A percentile compares a stretch with the other conserved stretches of the same genome.
Evolutionary conservation across 139 green algal genomes (phyloP).

Genomic region (Diplosphaera chodatii): DNA sequence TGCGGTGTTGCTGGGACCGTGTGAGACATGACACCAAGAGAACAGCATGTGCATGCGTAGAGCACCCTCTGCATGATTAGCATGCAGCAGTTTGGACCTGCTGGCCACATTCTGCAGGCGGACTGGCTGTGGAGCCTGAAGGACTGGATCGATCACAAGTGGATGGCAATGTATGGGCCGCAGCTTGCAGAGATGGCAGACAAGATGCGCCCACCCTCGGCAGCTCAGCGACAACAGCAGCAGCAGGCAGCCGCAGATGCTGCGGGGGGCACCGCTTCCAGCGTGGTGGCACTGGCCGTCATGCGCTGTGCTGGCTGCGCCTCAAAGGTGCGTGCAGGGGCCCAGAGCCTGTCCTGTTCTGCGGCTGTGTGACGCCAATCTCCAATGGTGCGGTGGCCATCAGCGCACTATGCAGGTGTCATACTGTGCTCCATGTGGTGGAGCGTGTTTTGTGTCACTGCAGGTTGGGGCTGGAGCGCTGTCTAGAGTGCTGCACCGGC

Average conservation of each 20-base stretch:
- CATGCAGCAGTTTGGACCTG: too few relatives aligned
- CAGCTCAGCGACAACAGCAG: background rate
- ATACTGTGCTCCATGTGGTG: too few relatives aligned
- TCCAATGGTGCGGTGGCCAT: too few relatives aligned
- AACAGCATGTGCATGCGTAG: too few relatives aligned
- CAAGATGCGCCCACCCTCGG: background rate
- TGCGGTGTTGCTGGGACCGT: too few relatives aligned
- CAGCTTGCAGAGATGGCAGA: conserved; percentile 35
- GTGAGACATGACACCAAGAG: too few relatives aligned
- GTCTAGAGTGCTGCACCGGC: conserved; percentile 36
- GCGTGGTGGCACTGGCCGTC: conserved; percentile 31
- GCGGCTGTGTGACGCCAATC: too few relatives aligned
- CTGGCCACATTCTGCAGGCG: too few relatives aligned
- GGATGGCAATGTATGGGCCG: conserved; percentile 73
- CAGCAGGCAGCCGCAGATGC: conserved; percentile 19
- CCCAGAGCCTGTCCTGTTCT: too few relatives aligned
- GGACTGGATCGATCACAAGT: conserved; percentile 84
- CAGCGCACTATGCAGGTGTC: too few relatives aligned
- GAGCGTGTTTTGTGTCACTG: too few relatives aligned
- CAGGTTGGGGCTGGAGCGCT: conserved; percentile 61
- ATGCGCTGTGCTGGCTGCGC: conserved; percentile 93
- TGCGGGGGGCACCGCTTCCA: conserved; percentile 37
- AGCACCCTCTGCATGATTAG: too few relatives aligned
- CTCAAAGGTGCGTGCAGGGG: conserved; percentile 84
- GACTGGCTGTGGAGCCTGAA: conserved; percentile 82